Evolutionary conservation across 169 alveolate species (phyloP), one percentile per base, ranked within the genome.

Genomic region (Eimeria mitis): DNA sequence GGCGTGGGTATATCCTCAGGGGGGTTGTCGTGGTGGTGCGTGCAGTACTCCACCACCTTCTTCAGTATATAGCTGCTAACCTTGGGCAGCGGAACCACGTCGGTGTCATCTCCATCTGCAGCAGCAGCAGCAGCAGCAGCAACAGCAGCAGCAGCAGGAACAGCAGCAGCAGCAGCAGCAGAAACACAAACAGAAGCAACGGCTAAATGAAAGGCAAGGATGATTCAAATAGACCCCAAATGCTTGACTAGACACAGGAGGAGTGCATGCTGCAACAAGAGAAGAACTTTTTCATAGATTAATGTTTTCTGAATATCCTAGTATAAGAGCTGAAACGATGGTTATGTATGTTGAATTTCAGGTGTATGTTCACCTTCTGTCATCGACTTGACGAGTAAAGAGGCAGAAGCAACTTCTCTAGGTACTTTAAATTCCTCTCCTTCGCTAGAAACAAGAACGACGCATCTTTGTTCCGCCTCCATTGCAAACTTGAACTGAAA

Each of bases 1-100:
- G 99, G 99, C 96, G 98, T 98, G 89, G 98, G 99, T 44, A 99
- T 99, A 95, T 98, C 99, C 54, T 98, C 98, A 28, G 99, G 99
- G 11, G 98, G 98, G 94, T 97, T 97, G 95, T 99, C 99, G 89
- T 97, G 97, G 97, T 98, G 99, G 96, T 98, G 98, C 70, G 97
- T 97, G 95, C 99, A 98, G 96, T 98, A 99, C 95, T 98, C 99
- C 44, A 98, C 97, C 59, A 97, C 97, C 97, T 98, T 99, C 94
- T 97, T 95, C 95, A 99, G 97, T 37, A 98, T 98, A 31, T 96
- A 91, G 34, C 98, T 87, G 94, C 98, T 98, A 34, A 99, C 99
- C 94, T 98, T 99, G 52, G 99, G 99, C 49, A 99, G 96, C 6
- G 99, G 99, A 81, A 99, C 97, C 70, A 97, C 99, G 78, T 98